A percentile compares a stretch with the other conserved stretches of the same genome.
Conservation (phyloP, 257 asterid species). For the Solanum chiquidenum region DNA sequence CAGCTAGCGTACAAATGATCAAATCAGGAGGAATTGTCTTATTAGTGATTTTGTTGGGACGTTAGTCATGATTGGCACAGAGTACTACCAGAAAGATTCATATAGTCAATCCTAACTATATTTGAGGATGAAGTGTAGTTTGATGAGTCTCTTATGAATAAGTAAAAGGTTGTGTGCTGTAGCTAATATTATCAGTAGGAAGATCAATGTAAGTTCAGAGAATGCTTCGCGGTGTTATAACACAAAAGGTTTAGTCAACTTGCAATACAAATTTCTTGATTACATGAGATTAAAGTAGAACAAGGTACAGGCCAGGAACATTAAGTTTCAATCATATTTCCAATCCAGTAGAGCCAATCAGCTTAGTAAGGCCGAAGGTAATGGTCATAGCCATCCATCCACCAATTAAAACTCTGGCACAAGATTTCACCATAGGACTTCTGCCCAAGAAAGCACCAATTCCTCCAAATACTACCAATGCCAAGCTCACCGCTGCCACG, state of each 20-base stretch:
- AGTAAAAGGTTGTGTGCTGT: background rate
- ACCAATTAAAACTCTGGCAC: slow-evolving; percentile 46
- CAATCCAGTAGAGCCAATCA: slow-evolving; percentile 33
- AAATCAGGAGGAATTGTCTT: background rate
- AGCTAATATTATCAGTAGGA: background rate
- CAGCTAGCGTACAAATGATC: background rate
- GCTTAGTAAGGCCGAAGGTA: slow-evolving; percentile 56
- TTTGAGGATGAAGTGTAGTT: background rate
- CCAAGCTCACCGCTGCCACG: slow-evolving; percentile 40
- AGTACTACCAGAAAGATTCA: background rate
- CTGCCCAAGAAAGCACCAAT: slow-evolving; percentile 50
- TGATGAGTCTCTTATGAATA: background rate
- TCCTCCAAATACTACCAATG: slow-evolving; percentile 42
- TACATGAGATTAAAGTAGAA: background rate
- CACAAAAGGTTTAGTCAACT: background rate
- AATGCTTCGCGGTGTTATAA: background rate
- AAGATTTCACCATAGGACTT: slow-evolving; percentile 26
- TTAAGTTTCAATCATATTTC: slow-evolving; percentile 14
- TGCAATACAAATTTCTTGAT: background rate
- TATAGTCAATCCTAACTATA: background rate
- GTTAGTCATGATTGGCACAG: background rate
- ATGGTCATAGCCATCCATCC: slow-evolving; percentile 79
- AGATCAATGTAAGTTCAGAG: background rate
- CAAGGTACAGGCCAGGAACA: background rate
- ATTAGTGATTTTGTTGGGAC: background rate